phyloP scores from a whole-genome alignment of 2,329 filamentous ascomycete species.

The Aspergillus neotritici region DNA sequence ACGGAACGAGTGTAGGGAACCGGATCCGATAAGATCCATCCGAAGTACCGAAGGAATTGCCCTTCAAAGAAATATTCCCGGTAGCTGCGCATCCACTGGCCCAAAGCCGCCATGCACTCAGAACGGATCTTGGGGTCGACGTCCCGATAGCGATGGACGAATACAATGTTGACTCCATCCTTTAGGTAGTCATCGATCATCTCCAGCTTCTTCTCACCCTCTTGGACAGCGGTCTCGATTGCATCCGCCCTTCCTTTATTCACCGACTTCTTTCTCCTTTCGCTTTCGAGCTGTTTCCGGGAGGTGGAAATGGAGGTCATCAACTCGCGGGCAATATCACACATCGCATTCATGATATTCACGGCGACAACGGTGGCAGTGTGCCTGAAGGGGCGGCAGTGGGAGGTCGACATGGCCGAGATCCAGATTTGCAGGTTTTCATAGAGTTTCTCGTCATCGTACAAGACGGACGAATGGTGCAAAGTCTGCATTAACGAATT shows the following conservation, averaged over 20 bases:
- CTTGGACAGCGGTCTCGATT: conserved; percentile 65
- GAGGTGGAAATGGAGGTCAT: conserved; percentile 68
- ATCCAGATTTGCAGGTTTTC: conserved; percentile 91
- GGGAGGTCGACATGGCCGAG: conserved; percentile 81
- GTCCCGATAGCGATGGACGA: conserved; percentile 92
- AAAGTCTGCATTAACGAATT: conserved; percentile 67
- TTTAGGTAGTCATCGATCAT: conserved; percentile 66
- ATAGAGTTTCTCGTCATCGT: conserved; percentile 68
- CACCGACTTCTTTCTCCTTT: conserved; percentile 63
- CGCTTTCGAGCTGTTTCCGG: conserved; percentile 71
- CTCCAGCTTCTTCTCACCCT: conserved; percentile 65
- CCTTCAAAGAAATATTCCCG: conserved; percentile 88
- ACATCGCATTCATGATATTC: conserved; percentile 71
- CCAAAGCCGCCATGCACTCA: conserved; percentile 81
- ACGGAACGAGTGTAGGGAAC: conserved; percentile 71
- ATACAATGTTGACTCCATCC: conserved; percentile 87
- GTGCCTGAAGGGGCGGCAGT: conserved; percentile 84
- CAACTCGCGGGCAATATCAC: conserved; percentile 64
- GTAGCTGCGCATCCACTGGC: conserved; percentile 79
- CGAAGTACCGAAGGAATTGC: conserved; percentile 83
- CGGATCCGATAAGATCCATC: conserved; percentile 88
- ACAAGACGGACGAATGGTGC: conserved; percentile 75
- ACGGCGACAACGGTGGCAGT: conserved; percentile 83
- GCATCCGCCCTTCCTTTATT: conserved; percentile 74
- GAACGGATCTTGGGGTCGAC: conserved; percentile 82